Evolutionary conservation across 148 eudicot genomes (phyloP).

Genomic region (Rhododendron vialii): DNA sequence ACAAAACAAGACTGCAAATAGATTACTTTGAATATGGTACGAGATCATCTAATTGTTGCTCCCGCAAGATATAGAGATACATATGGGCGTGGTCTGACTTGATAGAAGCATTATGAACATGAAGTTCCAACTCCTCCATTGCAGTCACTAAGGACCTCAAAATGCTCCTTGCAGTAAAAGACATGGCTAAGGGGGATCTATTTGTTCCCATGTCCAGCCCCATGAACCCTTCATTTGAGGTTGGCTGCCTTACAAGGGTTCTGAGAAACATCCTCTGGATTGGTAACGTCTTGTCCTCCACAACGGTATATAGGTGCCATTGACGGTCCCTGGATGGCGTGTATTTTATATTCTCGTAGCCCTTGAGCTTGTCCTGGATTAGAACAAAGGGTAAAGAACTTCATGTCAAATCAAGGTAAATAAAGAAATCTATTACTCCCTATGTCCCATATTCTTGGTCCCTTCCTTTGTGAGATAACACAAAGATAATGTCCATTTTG

Average conservation of each 20-base stretch:
- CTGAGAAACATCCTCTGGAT: conserved; percentile 89
- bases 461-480: neutral
- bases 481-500: neutral
- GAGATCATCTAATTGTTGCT: conserved; percentile 87
- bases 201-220: conserved; percentile 52
- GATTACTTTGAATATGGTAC: conserved; percentile 73
- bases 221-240: conserved; percentile 61
- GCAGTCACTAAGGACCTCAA: conserved; percentile 86
- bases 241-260: conserved; percentile 88
- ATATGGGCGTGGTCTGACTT: conserved; percentile 94
- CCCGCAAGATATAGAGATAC: conserved; percentile 81
- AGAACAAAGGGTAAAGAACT: conserved; percentile 7
- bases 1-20: neutral
- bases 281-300: conserved; percentile 71
- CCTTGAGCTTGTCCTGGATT: conserved; percentile 89
- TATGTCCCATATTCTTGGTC: neutral
- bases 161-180: conserved; percentile 88
- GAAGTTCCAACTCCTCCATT: conserved; percentile 97
- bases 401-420: conserved; percentile 8
- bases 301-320: conserved; percentile 92
- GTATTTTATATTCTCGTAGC: conserved; percentile 67
- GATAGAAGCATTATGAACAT: conserved; percentile 73
- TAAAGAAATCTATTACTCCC: neutral
- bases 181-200: conserved; percentile 39
- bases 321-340: conserved; percentile 97